Evolutionary conservation across 768 basidiomycete genomes (phyloP).

Genomic region (Agrocybe praecox): DNA sequence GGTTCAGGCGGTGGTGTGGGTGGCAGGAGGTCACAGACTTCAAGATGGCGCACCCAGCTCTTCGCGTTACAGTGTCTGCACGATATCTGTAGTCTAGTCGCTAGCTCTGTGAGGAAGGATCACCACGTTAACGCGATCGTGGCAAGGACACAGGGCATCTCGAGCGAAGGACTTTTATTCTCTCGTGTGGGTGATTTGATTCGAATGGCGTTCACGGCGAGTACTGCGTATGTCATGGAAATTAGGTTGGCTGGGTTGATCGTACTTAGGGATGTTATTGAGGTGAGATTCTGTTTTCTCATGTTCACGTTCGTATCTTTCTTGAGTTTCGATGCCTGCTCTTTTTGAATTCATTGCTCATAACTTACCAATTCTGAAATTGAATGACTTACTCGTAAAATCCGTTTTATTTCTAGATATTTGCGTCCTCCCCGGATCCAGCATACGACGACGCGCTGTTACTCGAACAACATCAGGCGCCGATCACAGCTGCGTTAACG

Average conservation of each 20-base stretch:
- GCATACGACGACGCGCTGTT: constrained; percentile 89
- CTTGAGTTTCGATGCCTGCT: too few relatives aligned
- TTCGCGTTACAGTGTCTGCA: constrained; percentile 94
- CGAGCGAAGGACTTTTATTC: constrained; percentile 65
- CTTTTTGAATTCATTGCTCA: too few relatives aligned
- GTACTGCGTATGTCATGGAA: constrained; percentile 94
- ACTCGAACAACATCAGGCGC: constrained; percentile 97
- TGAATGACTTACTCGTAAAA: too few relatives aligned
- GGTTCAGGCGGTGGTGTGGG: constrained; percentile 16
- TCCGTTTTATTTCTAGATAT: constrained; percentile 76
- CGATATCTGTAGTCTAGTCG: constrained; percentile 79
- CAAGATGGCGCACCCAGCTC: constrained; percentile 95
- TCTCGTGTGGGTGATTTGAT: constrained; percentile 91
- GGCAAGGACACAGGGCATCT: constrained; percentile 63
- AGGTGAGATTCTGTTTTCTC: too few relatives aligned
- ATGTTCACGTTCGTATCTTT: too few relatives aligned
- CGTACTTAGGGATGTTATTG: constrained; percentile 89
- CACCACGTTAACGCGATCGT: constrained; percentile 84
- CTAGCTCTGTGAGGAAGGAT: constrained; percentile 72
- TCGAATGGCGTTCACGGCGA: constrained; percentile 97
- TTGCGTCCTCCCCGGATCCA: constrained; percentile 85
- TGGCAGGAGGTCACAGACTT: constrained; percentile 53
- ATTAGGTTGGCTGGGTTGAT: constrained; percentile 90
- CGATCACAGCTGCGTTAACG: constrained; percentile 95
- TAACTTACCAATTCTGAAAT: too few relatives aligned